phyloP scores from a whole-genome alignment of 1,284 basidiomycete genomes.

The Tilletia setariae region DNA sequence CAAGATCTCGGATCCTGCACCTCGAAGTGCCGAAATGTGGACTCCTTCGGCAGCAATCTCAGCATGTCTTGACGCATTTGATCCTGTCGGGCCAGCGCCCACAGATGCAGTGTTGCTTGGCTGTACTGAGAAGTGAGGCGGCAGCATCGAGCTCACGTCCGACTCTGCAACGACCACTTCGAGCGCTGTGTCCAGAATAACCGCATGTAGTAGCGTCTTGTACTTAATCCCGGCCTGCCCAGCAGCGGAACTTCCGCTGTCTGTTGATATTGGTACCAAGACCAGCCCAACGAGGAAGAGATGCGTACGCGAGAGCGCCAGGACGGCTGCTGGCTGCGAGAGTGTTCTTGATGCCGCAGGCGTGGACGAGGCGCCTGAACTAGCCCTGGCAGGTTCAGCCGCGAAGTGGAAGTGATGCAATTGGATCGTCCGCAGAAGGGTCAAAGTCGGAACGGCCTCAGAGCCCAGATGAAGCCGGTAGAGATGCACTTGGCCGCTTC shows the following conservation, averaged over 20 bases:
- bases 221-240: background rate
- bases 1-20: too few relatives aligned
- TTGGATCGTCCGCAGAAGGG: background rate
- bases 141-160: conserved; percentile 1
- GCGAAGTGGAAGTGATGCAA: conserved; percentile 2
- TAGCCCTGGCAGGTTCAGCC: too few relatives aligned
- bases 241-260: background rate
- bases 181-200: background rate
- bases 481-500: background rate
- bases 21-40: too few relatives aligned
- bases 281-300: conserved; percentile 8
- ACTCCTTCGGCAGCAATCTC: too few relatives aligned
- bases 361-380: background rate
- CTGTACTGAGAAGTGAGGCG: conserved; percentile 6
- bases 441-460: background rate
- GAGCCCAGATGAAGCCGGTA: background rate
- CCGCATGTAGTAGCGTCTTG: background rate
- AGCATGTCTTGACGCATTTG: too few relatives aligned
- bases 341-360: background rate
- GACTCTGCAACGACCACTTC: conserved; percentile 2
- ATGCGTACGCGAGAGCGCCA: background rate
- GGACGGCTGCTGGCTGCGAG: background rate
- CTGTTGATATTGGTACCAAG: background rate
- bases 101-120: background rate
- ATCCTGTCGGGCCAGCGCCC: background rate